Percentiles rank a stretch among this genome's conserved stretches.
These are phyloP conservation scores for Zasmidium cellare DNA, from an alignment of 2,329 filamentous ascomycete genomes.

Conservation along the genomic window DNA sequence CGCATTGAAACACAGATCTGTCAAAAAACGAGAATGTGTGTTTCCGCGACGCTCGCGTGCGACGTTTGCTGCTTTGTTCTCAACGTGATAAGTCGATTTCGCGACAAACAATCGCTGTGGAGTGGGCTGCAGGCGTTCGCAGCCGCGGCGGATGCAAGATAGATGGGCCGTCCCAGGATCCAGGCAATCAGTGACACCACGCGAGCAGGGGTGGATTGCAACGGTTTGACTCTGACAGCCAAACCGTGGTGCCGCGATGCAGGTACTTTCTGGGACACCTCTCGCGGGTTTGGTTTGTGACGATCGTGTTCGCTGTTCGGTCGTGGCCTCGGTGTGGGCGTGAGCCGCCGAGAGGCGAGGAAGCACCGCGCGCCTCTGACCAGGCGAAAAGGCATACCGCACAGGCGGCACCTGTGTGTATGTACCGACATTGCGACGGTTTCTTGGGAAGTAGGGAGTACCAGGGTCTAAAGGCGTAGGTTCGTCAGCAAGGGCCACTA, in stretches of 20 bases:
- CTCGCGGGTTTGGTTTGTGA: neutral
- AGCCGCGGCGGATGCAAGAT: constrained; percentile 5
- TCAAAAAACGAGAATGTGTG: neutral
- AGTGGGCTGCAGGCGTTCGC: constrained; percentile 5
- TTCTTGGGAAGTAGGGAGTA: neutral
- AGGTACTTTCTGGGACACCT: neutral
- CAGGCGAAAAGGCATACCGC: neutral
- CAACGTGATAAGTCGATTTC: neutral
- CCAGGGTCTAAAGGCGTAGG: neutral
- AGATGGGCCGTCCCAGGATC: constrained; percentile 1
- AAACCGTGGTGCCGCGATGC: neutral
- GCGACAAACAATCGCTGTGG: constrained; percentile 1
- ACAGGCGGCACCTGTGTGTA: neutral
- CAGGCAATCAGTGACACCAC: constrained; percentile 4
- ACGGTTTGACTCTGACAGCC: neutral
- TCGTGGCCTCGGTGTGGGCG: neutral
- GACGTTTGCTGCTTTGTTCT: neutral
- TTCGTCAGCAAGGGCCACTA: neutral
- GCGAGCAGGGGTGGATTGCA: constrained; percentile 2
- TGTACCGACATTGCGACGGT: neutral
- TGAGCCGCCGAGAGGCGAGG: neutral
- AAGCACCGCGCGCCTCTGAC: neutral
- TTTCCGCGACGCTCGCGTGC: neutral
- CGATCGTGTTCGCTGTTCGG: neutral
- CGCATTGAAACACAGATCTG: neutral